Evolutionary conservation across 164 flowering plant genomes (phyloP).

Genomic region (Tetracentron sinense): DNA sequence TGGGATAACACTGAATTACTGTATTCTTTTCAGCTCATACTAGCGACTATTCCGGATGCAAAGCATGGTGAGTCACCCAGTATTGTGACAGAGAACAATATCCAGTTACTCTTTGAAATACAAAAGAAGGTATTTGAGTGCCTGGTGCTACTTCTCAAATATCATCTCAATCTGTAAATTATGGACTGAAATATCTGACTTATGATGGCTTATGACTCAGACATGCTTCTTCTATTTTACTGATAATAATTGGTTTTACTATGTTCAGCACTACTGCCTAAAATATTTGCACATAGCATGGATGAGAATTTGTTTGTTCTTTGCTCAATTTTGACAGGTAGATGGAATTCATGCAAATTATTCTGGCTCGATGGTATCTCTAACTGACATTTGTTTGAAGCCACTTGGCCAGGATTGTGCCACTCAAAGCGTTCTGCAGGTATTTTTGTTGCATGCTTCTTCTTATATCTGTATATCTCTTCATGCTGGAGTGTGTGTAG

Average conservation of each 20-base stretch:
- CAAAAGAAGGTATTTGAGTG: conserved; percentile 68
- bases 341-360: conserved; percentile 74
- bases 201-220: background rate
- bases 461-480: background rate
- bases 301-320: background rate
- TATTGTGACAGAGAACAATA: conserved; percentile 73
- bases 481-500: too few species aligned
- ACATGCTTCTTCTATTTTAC: too few species aligned
- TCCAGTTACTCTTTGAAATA: conserved; percentile 78
- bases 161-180: conserved; percentile 3
- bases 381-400: conserved; percentile 87
- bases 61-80: conserved; percentile 50
- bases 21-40: conserved; percentile 56
- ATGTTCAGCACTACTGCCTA: background rate
- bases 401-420: conserved; percentile 92
- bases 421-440: conserved; percentile 93
- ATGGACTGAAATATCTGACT: background rate
- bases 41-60: conserved; percentile 61
- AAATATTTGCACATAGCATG: background rate
- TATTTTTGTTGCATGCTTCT: conserved; percentile 21
- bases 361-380: conserved; percentile 70
- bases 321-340: conserved; percentile 42
- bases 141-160: conserved; percentile 8
- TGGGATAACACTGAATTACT: background rate
- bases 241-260: too few species aligned